Evolutionary conservation across 768 basidiomycete species (phyloP), one percentile per base, ranked within the genome.

Genomic region (Mycena chlorophos): DNA sequence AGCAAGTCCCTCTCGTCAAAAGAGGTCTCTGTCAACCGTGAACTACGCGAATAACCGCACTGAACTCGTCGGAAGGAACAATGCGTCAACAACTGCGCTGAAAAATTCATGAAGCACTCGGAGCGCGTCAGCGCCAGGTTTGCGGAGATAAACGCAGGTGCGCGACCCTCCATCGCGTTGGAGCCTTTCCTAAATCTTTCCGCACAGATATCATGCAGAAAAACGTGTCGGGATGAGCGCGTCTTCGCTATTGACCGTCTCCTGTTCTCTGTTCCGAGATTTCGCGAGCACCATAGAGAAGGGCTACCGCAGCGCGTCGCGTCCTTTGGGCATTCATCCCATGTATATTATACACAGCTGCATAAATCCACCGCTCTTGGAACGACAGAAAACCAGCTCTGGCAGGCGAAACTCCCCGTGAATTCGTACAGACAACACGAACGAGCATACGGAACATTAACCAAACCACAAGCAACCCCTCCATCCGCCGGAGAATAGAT

Each of bases 61-160:
- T 56, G 42, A 49, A 49, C 45, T 50, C 51, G 34, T 30, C 22
- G 22, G 20, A 66, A 98, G 94, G 89, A 90, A 65, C 82, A 85
- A 62, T 99, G 96, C 69, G 84, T 96, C 45, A 78, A 84, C 72
- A 93, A 95, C 75, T 99, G 96, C 76, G 82, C 94, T 20, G 96
- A 98, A 78, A 99, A 98, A 73, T 98, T 97, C 78, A 75, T 98
- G 67, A 97, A 97, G 70, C 93, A 97, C 69, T 94, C 94, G 12
- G 94, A 98, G 69, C 81, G 94, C 49, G 89, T 96, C 16, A 93
- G 93, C 4, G 87, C 92, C 26, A 82, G 94, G 43, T 97, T 96
- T 68, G 92, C 93, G 42, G 94, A 96, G 69, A 74, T 89, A 58
- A 96, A 94, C 65, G 92, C 92, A 51, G 94, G 94, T 94, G 61